These are phyloP conservation scores for Blastocystis sp. DNA, from an alignment of 352 stramenopile genomes.

Conservation along the genomic window DNA sequence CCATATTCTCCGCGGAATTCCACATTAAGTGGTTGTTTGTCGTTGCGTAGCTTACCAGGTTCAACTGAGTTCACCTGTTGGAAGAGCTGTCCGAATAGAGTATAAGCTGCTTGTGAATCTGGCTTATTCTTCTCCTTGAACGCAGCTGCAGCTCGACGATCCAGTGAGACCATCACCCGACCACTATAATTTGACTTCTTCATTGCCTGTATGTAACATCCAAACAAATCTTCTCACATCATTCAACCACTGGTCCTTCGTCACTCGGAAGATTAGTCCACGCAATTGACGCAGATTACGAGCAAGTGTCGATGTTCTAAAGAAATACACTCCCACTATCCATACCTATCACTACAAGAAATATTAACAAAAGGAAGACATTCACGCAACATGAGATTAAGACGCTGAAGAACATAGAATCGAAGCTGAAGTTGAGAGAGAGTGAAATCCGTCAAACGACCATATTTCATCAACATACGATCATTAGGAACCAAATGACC, in stretches of 20 bases:
- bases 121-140: slow-evolving; percentile 21
- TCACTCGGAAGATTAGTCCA: slow-evolving; percentile 65
- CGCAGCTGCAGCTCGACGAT: background rate
- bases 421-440: slow-evolving; percentile 37
- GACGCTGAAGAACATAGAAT: slow-evolving; percentile 57
- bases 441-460: slow-evolving; percentile 26
- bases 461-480: slow-evolving; percentile 61
- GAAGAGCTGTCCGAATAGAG: slow-evolving; percentile 61
- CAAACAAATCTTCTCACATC: background rate
- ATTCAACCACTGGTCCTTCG: slow-evolving; percentile 56
- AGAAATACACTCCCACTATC: background rate
- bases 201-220: background rate
- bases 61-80: background rate
- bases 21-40: slow-evolving; percentile 34
- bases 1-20: slow-evolving; percentile 55
- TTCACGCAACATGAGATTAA: slow-evolving; percentile 45
- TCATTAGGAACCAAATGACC: slow-evolving; percentile 9
- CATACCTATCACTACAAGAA: slow-evolving; percentile 31
- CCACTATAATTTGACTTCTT: slow-evolving; percentile 52
- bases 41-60: slow-evolving; percentile 10
- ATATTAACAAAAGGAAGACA: slow-evolving; percentile 61
- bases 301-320: slow-evolving; percentile 20
- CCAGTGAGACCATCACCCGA: slow-evolving; percentile 14
- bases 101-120: slow-evolving; percentile 15
- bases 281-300: slow-evolving; percentile 37